A percentile compares a stretch with the other conserved stretches of the same genome.
Conservation (phyloP, 2,329 filamentous ascomycete genomes). For the Mycocentrospora acerina region DNA sequence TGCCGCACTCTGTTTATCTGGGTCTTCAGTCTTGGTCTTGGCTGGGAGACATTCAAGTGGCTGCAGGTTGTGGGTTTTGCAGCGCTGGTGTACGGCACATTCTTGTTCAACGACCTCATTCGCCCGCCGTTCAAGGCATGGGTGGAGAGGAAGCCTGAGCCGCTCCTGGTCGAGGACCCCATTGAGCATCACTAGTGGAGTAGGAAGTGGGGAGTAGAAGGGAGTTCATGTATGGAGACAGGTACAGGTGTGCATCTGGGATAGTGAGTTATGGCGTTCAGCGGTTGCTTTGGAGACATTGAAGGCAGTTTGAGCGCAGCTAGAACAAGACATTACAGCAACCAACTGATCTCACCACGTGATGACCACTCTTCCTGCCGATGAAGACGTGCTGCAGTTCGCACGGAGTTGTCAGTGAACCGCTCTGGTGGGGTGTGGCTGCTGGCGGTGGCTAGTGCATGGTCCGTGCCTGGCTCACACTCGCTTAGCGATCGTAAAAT, state of each 20-base stretch:
- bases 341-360: too few species aligned
- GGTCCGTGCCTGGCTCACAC: conserved; percentile 10
- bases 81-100: conserved; percentile 92
- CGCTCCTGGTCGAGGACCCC: conserved; percentile 77
- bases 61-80: conserved; percentile 88
- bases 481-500: conserved; percentile 19
- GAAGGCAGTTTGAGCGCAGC: too few species aligned
- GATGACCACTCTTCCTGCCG: too few species aligned
- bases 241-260: not conserved
- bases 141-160: conserved; percentile 57
- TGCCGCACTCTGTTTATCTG: conserved; percentile 98
- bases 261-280: not conserved
- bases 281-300: conserved; percentile 3
- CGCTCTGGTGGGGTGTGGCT: too few species aligned
- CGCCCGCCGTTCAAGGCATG: conserved; percentile 73
- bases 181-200: conserved; percentile 65
- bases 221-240: too few species aligned
- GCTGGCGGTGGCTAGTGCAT: not conserved
- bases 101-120: conserved; percentile 94
- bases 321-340: too few species aligned
- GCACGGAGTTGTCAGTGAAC: too few species aligned
- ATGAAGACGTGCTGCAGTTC: too few species aligned
- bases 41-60: conserved; percentile 98
- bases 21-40: conserved; percentile 87
- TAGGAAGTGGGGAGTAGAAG: not conserved